Conservation (phyloP, 805 yeast species). For the Saccharomyces paradoxus region DNA sequence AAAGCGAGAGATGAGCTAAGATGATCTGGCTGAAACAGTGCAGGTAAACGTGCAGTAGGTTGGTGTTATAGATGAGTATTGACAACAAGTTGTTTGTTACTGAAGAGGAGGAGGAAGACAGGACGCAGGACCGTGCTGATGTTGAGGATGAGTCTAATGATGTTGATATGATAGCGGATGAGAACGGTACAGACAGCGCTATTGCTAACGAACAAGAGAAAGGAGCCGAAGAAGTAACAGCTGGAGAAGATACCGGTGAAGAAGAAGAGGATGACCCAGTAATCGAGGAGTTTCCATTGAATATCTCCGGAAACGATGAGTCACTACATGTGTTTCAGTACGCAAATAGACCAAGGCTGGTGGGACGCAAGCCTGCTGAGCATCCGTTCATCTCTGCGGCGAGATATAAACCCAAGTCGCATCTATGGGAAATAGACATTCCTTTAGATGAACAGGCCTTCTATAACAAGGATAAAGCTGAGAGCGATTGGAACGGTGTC, state of each 20-base stretch:
- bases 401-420: slow-evolving; percentile 53
- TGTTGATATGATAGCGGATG: slow-evolving; percentile 7
- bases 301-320: slow-evolving; percentile 30
- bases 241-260: slow-evolving; percentile 9
- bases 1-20: not conserved
- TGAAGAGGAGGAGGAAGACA: slow-evolving; percentile 30
- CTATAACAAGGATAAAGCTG: slow-evolving; percentile 56
- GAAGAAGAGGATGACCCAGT: slow-evolving; percentile 50
- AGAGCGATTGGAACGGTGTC: slow-evolving; percentile 52
- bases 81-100: slow-evolving; percentile 29
- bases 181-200: not conserved
- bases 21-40: not conserved
- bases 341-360: slow-evolving; percentile 34
- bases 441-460: slow-evolving; percentile 64
- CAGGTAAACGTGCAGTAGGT: not conserved
- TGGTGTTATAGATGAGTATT: slow-evolving; percentile 5
- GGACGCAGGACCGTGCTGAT: not conserved
- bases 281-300: slow-evolving; percentile 52
- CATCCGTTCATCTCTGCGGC: slow-evolving; percentile 37
- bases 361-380: slow-evolving; percentile 21
- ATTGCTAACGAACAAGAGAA: slow-evolving; percentile 4
- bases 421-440: slow-evolving; percentile 63
- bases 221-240: slow-evolving; percentile 8
- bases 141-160: slow-evolving; percentile 4
- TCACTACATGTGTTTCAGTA: slow-evolving; percentile 47